Evolutionary conservation across 2,329 filamentous ascomycete species (phyloP), one percentile per base, ranked within the genome.

Genomic region (Clonostachys rosea): DNA sequence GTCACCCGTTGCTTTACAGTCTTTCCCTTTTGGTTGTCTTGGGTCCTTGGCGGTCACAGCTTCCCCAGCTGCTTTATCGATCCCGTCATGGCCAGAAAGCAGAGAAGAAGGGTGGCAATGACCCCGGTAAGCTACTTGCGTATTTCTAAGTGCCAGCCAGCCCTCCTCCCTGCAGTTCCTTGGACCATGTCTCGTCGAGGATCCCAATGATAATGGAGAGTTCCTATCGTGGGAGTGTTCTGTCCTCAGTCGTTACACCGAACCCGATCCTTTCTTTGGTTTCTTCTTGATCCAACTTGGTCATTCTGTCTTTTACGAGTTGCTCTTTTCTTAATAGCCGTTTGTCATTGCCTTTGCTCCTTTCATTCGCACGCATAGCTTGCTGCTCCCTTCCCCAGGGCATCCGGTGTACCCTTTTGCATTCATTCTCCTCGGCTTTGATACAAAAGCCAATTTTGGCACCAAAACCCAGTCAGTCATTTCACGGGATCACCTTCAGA

Each of bases 301-400:
- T 43, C 42, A 6, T 24, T 14, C 18, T 33, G 13, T 24, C 14
- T 35, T 16, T n/a, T 30, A 11, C 33, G 43, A 45, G 43, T 37
- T 45, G 43, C 43, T 24, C 43, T 37, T 45, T 35, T 45, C 43
- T 56, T 49, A 51, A 51, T 56, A 57, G 55, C 49, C 59, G 49
- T 49, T 37, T 36, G 43, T 8, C n/a, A 20, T 36, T 12, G 34
- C 14, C 43, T 14, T 12, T n/a, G 14, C 20, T 16, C n/a, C 14
- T 11, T 18, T 16, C 33, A 36, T 20, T 35, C 34, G 16, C 17
- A 36, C 17, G 20, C 33, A 17, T 45, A 11, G 17, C 46, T 49
- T 55, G 55, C 45, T 59, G 55, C 55, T 57, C 54, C 57, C 61
- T 60, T 57, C 57, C 56, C 50, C 43, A 20, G 5, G 18, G 33